Percentiles rank a stretch among this genome's conserved stretches.
These are phyloP conservation scores for Suillus subalutaceus DNA, from an alignment of 768 basidiomycete genomes.

Conservation along the genomic window DNA sequence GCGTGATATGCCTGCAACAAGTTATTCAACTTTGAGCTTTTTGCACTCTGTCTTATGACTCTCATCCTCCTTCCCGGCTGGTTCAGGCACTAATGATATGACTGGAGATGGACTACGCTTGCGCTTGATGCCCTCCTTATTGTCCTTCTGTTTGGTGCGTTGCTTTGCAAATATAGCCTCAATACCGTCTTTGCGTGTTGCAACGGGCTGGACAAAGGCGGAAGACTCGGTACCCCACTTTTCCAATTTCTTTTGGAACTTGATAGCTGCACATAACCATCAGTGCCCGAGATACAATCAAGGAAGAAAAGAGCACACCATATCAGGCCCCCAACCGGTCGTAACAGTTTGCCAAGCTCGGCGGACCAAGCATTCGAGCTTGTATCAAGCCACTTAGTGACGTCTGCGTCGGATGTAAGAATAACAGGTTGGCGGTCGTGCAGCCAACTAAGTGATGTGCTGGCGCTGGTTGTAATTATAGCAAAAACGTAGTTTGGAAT, in stretches of 20 bases:
- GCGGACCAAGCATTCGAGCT: slow-evolving; percentile 64
- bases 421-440: slow-evolving; percentile 91
- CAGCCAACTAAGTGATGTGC: slow-evolving; percentile 77
- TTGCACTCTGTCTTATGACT: slow-evolving; percentile 18
- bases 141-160: slow-evolving; percentile 25
- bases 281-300: neutral
- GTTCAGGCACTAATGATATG: neutral
- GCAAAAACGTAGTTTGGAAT: slow-evolving; percentile 79
- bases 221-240: slow-evolving; percentile 85
- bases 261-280: slow-evolving; percentile 60
- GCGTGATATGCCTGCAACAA: neutral
- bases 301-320: slow-evolving; percentile 52
- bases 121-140: slow-evolving; percentile 25
- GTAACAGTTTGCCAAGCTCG: slow-evolving; percentile 59
- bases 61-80: slow-evolving; percentile 12
- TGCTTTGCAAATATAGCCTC: slow-evolving; percentile 81
- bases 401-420: slow-evolving; percentile 59
- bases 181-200: slow-evolving; percentile 83
- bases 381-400: slow-evolving; percentile 81
- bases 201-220: slow-evolving; percentile 79
- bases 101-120: slow-evolving; percentile 28
- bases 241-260: slow-evolving; percentile 90
- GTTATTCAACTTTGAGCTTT: slow-evolving; percentile 22
- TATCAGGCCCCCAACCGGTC: slow-evolving; percentile 67
- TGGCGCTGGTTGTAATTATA: slow-evolving; percentile 83